phyloP scores from a whole-genome alignment of 768 basidiomycete genomes.

The Gymnopilus junonius region DNA sequence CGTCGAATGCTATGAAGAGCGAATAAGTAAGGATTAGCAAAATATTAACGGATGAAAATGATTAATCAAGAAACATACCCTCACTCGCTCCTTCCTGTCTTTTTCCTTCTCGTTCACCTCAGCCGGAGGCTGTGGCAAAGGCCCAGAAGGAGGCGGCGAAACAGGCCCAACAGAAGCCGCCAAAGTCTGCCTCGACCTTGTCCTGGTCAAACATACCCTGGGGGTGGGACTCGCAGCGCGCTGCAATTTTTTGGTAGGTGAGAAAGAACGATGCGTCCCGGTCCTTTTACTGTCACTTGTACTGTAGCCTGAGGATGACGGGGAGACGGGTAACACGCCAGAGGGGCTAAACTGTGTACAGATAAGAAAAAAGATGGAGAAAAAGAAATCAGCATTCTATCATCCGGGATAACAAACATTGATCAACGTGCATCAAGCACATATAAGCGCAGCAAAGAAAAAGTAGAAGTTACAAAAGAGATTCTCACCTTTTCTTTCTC shows the following conservation, averaged over 20 bases:
- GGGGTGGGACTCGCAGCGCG: neutral
- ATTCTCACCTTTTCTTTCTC: neutral
- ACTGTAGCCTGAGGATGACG: neutral
- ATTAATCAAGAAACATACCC: neutral
- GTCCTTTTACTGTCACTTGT: neutral
- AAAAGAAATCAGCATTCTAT: neutral
- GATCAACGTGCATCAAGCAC: neutral
- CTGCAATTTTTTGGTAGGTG: neutral
- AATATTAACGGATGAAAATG: neutral
- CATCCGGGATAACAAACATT: neutral
- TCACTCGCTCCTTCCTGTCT: neutral
- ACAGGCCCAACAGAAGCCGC: neutral
- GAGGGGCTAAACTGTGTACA: neutral
- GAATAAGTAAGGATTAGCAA: neutral
- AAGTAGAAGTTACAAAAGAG: neutral
- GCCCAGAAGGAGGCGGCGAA: conserved; percentile 17
- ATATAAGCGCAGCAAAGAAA: neutral
- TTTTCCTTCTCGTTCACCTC: neutral
- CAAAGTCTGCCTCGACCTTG: conserved; percentile 3
- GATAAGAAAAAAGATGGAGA: neutral
- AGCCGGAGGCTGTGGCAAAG: conserved; percentile 10
- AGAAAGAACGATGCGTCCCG: neutral
- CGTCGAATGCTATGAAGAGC: neutral
- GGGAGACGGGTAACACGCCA: neutral
- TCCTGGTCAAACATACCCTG: neutral